Conservation (phyloP, 2,329 filamentous ascomycete genomes). For the Huntiella savannae region DNA sequence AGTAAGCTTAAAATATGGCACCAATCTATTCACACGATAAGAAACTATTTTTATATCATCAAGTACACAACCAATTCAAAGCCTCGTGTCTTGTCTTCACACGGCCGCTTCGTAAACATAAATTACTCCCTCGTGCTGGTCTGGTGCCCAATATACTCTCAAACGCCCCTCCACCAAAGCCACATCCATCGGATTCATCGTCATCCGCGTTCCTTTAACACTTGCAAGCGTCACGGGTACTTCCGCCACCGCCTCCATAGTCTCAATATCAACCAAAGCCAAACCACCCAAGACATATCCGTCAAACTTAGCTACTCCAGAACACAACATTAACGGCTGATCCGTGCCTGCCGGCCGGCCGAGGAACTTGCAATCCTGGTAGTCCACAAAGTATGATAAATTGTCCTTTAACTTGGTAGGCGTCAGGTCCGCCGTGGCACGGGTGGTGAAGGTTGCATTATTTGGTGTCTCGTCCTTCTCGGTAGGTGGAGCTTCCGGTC, state of each 20-base stretch:
- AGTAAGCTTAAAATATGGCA: too few species aligned
- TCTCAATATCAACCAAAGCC: conserved; percentile 26
- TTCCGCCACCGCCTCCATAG: conserved; percentile 26
- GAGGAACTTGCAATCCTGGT: conserved; percentile 33
- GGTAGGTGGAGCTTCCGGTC: too few species aligned
- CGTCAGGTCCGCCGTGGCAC: conserved; percentile 9
- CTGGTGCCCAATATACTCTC: conserved; percentile 28
- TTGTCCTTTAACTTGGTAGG: conserved; percentile 16
- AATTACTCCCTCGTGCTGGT: conserved; percentile 26
- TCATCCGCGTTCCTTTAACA: conserved; percentile 21
- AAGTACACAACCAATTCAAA: too few species aligned
- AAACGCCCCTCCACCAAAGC: conserved; percentile 24
- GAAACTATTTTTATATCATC: too few species aligned
- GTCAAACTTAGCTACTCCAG: conserved; percentile 21
- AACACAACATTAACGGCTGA: conserved; percentile 28
- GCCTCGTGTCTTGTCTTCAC: background rate
- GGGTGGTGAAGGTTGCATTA: background rate
- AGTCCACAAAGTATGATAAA: conserved; percentile 27
- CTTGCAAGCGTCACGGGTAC: conserved; percentile 25
- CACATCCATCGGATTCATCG: conserved; percentile 30
- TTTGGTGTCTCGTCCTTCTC: background rate
- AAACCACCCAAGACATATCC: conserved; percentile 24
- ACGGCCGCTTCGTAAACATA: conserved; percentile 26
- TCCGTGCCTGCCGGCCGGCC: conserved; percentile 21
- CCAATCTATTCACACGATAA: too few species aligned